A percentile compares a stretch with the other conserved stretches of the same genome.
Conservation (phyloP, 2,329 filamentous ascomycete genomes). For the Stemphylium vesicarium region DNA sequence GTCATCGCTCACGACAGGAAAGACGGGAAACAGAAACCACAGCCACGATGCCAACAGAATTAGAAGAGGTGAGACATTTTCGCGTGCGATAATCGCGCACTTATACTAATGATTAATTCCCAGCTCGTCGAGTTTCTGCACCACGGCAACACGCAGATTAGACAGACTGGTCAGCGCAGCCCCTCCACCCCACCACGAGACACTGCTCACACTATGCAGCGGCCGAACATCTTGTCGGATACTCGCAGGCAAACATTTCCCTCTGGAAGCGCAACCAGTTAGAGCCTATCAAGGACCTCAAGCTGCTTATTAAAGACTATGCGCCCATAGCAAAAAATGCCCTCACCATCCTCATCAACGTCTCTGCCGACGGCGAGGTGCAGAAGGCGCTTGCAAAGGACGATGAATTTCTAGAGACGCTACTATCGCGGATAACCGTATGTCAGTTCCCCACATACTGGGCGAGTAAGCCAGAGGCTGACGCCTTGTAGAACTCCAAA, state of each 20-base stretch:
- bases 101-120: not conserved
- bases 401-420: constrained; percentile 76
- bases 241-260: constrained; percentile 73
- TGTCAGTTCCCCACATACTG: constrained; percentile 57
- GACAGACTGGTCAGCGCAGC: constrained; percentile 69
- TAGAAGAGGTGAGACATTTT: constrained; percentile 53
- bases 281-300: constrained; percentile 83
- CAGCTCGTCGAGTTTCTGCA: constrained; percentile 93
- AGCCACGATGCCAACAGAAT: constrained; percentile 55
- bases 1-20: constrained; percentile 29
- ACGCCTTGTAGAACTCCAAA: constrained; percentile 63
- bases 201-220: constrained; percentile 57
- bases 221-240: constrained; percentile 85
- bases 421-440: constrained; percentile 77
- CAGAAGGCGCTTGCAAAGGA: constrained; percentile 76
- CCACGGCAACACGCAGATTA: constrained; percentile 88
- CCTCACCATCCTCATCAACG: constrained; percentile 86
- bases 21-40: constrained; percentile 17
- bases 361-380: constrained; percentile 78
- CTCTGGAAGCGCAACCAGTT: constrained; percentile 86
- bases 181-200: constrained; percentile 30
- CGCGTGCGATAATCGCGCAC: no score
- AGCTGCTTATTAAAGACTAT: constrained; percentile 84
- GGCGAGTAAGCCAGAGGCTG: constrained; percentile 7
- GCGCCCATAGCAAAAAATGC: constrained; percentile 92